Evolutionary conservation across 2,329 filamentous ascomycete species (phyloP).

Genomic region (Diaporthe citri): DNA sequence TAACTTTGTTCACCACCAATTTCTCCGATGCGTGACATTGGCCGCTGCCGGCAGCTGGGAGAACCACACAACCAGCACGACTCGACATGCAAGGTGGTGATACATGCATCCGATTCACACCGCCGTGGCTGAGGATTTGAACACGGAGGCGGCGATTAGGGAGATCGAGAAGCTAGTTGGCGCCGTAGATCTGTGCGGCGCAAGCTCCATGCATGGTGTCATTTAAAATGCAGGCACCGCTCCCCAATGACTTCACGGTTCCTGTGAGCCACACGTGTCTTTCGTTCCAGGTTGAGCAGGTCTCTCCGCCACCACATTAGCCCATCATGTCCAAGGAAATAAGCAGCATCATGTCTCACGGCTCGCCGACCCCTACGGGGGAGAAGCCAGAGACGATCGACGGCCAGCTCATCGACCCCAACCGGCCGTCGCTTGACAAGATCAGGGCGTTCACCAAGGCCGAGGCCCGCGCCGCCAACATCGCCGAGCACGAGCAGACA

Average conservation of each 20-base stretch:
- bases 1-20: conserved; percentile 19
- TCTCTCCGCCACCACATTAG: conserved; percentile 4
- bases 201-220: neutral
- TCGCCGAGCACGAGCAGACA: conserved; percentile 32
- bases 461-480: conserved; percentile 31
- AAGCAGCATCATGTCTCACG: conserved; percentile 10
- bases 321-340: conserved; percentile 24
- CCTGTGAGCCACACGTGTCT: neutral
- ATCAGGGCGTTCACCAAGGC: conserved; percentile 25
- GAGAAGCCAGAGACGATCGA: neutral
- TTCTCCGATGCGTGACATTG: conserved; percentile 15
- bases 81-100: neutral
- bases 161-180: neutral
- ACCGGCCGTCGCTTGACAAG: conserved; percentile 24
- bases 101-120: conserved; percentile 16
- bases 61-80: neutral
- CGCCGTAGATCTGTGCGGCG: conserved; percentile 1
- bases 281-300: conserved; percentile 14
- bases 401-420: conserved; percentile 5
- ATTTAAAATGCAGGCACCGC: neutral
- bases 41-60: conserved; percentile 8
- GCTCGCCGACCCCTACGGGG: neutral
- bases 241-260: neutral
- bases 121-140: neutral
- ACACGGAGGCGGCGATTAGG: neutral